Evolutionary conservation across 257 asterid genomes (phyloP), one percentile per base, ranked within the genome.

Genomic region (Marsdenia floribunda): DNA sequence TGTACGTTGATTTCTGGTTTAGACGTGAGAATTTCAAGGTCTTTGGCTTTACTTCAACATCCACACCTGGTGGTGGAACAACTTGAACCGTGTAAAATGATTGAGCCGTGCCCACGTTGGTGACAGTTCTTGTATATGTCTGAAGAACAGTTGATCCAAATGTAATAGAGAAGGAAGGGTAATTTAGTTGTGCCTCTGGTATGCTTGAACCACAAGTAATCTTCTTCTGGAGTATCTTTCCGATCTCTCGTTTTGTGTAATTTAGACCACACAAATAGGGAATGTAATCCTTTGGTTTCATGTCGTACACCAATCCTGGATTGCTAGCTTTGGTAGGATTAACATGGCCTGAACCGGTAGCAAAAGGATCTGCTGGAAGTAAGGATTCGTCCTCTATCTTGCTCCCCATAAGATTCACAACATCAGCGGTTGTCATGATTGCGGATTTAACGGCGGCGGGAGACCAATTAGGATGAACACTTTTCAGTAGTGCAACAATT

Each of bases 251-350:
- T 59, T 42, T 19, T 0, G 89, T 84, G 79, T 84, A 86, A 18
- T 78, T 73, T 52, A 88, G 70, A 8, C 93, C 90, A 16, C 93
- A 88, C 14, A 86, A 44, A 49, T 85, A 88, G 2, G 87, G 79
- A 1, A 81, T 5, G 73, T 89, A 89, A 14, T 89, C 92, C 40
- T 80, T 22, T 0, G 87, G 82, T 4, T 66, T 52, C 22, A 78
- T 76, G 71, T 87, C 94, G 37, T 87, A 87, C 16, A 87, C 50
- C 14, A 87, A 80, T 46, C 92, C 92, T 0, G 90, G 92, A 54
- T 86, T 80, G 33, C 53, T 81, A 5, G 90, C 88, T 52, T 64
- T 80, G 0, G 85, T 73, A 2, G 90, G 88, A 52, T 86, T 86
- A 18, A 86, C 84, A 4, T 88, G 90, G 59, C 92, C 92, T 5